These are phyloP conservation scores for Pelargonium australe DNA, from an alignment of 441 rosid genomes.

Conservation along the genomic window DNA sequence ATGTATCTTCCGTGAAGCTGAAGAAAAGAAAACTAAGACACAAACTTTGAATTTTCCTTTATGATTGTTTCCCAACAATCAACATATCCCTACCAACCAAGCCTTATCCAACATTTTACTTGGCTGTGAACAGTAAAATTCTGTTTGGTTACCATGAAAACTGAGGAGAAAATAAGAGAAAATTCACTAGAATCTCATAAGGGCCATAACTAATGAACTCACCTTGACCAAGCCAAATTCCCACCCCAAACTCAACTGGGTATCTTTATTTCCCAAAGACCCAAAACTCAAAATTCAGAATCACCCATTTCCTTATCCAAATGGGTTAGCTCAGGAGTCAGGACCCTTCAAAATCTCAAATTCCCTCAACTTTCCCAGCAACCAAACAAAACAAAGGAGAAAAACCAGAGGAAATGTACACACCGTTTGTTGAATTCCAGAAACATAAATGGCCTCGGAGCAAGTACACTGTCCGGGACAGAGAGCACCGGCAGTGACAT, in stretches of 20 bases:
- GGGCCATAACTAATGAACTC: not conserved
- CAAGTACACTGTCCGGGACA: slow-evolving; percentile 46
- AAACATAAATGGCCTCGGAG: slow-evolving; percentile 44
- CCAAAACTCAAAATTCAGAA: not conserved
- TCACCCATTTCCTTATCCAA: too few species aligned
- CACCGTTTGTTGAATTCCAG: slow-evolving; percentile 54
- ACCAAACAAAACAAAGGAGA: not conserved
- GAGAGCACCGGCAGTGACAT: slow-evolving; percentile 41
- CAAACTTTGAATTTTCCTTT: not conserved
- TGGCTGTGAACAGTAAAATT: not conserved
- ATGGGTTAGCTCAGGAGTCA: too few species aligned
- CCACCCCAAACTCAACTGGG: not conserved
- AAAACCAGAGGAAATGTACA: not conserved
- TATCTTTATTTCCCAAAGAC: not conserved
- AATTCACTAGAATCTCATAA: not conserved
- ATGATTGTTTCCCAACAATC: not conserved
- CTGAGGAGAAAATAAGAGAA: too few species aligned
- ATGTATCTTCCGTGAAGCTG: not conserved
- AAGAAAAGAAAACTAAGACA: not conserved
- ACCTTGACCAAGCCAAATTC: not conserved
- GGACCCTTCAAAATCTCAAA: not conserved
- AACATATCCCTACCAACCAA: not conserved
- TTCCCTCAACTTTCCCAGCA: not conserved
- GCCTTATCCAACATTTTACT: not conserved
- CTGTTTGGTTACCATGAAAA: not conserved